These are phyloP conservation scores for Leishmania turanica DNA, from an alignment of 208 protist genomes.

Conservation along the genomic window DNA sequence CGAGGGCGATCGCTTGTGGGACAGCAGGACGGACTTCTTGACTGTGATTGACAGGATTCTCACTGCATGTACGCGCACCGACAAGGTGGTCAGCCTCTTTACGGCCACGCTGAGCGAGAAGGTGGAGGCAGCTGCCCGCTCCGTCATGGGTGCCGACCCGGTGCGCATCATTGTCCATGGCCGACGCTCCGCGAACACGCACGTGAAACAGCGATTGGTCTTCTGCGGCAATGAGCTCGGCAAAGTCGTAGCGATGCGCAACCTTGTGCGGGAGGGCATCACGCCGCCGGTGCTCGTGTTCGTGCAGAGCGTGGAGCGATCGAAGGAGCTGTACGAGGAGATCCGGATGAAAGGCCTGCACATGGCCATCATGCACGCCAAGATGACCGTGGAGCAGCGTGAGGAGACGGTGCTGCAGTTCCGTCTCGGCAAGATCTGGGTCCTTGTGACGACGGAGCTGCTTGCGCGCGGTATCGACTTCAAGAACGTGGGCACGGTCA, in stretches of 20 bases:
- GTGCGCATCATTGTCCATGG: conserved; percentile 94
- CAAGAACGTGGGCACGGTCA: conserved; percentile 96
- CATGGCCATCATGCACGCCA: conserved; percentile 92
- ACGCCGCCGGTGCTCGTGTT: conserved; percentile 98
- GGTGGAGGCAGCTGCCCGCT: conserved; percentile 91
- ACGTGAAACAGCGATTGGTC: conserved; percentile 91
- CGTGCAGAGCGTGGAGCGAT: conserved; percentile 98
- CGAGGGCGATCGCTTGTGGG: conserved; percentile 97
- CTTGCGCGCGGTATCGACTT: conserved; percentile 98
- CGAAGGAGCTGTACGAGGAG: conserved; percentile 96
- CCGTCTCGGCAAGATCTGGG: conserved; percentile 95
- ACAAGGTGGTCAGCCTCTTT: conserved; percentile 92
- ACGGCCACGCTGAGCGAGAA: conserved; percentile 94
- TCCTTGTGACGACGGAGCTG: conserved; percentile 97
- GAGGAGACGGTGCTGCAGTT: conserved; percentile 96
- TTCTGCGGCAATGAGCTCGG: conserved; percentile 97
- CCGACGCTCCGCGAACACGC: conserved; percentile 69
- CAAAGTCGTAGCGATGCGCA: conserved; percentile 96
- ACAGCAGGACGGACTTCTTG: conserved; percentile 83
- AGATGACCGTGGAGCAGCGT: conserved; percentile 89
- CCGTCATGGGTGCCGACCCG: conserved; percentile 91
- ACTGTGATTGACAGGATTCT: conserved; percentile 90
- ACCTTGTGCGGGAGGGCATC: conserved; percentile 92
- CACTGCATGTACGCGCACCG: conserved; percentile 65
- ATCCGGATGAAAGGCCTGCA: conserved; percentile 87